These are phyloP conservation scores for Sarocladium kiliense DNA, from an alignment of 2,329 filamentous ascomycete species.

Conservation along the genomic window DNA sequence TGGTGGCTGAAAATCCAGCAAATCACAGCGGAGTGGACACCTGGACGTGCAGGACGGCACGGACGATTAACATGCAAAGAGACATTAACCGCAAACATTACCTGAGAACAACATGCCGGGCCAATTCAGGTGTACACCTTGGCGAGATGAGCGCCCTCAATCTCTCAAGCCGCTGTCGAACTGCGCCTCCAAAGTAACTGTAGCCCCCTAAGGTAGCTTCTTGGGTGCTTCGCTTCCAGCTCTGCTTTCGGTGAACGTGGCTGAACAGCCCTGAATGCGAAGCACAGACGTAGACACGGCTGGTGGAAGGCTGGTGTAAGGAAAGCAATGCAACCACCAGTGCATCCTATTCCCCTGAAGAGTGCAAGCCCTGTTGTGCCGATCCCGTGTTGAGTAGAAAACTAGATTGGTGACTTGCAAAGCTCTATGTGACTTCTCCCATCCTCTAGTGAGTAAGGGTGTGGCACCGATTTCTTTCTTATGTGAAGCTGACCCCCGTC, in stretches of 20 bases:
- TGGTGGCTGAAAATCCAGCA: not conserved
- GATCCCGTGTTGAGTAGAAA: not conserved
- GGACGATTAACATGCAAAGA: not conserved
- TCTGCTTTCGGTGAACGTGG: not conserved
- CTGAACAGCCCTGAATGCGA: not conserved
- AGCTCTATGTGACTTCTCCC: not conserved
- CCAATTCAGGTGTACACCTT: too few relatives aligned
- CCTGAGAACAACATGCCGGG: not conserved
- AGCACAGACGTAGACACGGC: not conserved
- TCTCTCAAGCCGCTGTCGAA: not conserved
- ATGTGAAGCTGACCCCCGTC: not conserved
- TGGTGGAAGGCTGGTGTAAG: not conserved
- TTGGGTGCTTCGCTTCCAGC: not conserved
- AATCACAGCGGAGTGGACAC: not conserved
- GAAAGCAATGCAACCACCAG: not conserved
- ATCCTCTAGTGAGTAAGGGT: not conserved
- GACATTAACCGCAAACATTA: not conserved
- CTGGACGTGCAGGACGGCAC: constrained; percentile 4
- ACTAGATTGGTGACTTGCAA: not conserved
- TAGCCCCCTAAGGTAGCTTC: too few relatives aligned
- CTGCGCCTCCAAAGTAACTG: not conserved
- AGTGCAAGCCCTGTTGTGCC: not conserved
- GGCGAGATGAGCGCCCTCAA: not conserved
- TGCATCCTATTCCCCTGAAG: not conserved
- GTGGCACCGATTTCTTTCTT: not conserved